A percentile compares a stretch with the other conserved stretches of the same genome.
Evolutionary conservation across 129 eudicot species (phyloP).

Genomic region (Kitagawia praeruptora): DNA sequence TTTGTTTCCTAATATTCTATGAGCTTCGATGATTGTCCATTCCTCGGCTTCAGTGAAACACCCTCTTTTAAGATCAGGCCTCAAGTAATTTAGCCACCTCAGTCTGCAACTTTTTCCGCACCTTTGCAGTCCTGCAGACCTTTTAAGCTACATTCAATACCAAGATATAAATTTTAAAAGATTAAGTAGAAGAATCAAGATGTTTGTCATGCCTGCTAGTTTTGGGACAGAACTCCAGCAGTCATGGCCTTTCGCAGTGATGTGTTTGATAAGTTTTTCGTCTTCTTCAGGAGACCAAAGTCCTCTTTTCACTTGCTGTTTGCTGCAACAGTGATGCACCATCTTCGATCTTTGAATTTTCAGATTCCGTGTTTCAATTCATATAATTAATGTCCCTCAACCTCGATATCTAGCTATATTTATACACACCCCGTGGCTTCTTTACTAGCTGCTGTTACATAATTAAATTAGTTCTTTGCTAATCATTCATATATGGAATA

Average conservation of each 20-base stretch:
- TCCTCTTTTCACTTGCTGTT: conserved; percentile 77
- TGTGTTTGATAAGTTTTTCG: conserved; percentile 59
- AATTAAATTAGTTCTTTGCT: not conserved
- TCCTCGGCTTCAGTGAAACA: conserved; percentile 73
- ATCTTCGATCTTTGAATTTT: not conserved
- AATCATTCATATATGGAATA: not conserved
- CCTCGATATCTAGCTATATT: not conserved
- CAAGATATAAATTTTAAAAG: not conserved
- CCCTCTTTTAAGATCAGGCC: conserved; percentile 82
- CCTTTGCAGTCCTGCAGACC: conserved; percentile 55
- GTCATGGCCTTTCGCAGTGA: conserved; percentile 73
- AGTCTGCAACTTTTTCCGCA: conserved; percentile 75
- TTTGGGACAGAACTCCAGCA: conserved; percentile 40
- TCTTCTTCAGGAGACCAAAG: conserved; percentile 25
- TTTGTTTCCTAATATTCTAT: conserved; percentile 70
- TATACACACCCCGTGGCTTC: not conserved
- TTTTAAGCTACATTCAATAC: not conserved
- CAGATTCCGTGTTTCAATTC: not conserved
- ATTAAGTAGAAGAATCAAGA: not conserved
- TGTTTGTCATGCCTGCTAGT: conserved; percentile 1
- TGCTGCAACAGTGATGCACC: conserved; percentile 51
- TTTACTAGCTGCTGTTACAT: not conserved
- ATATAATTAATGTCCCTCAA: not conserved
- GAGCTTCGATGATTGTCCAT: conserved; percentile 68
- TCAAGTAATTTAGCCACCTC: conserved; percentile 58